Percentiles rank a stretch among this genome's conserved stretches.
phyloP scores from a whole-genome alignment of 2,329 filamentous ascomycete genomes.

The Ascocoryne sarcoides region DNA sequence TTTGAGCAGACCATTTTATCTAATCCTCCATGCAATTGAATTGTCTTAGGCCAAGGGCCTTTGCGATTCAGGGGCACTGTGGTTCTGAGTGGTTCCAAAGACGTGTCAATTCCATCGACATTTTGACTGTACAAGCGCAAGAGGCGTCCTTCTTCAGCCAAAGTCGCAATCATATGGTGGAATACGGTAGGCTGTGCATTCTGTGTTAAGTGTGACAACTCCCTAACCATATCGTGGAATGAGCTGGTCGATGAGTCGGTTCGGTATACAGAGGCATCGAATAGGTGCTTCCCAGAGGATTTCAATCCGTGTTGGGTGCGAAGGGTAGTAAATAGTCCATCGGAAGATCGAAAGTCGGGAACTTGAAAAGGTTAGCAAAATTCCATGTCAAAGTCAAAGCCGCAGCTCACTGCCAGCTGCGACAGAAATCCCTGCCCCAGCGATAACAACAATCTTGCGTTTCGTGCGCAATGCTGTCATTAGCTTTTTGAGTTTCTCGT shows the following conservation, averaged over 20 bases:
- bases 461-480: slow-evolving; percentile 72
- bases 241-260: slow-evolving; percentile 80
- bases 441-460: slow-evolving; percentile 94
- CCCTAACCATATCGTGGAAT: slow-evolving; percentile 94
- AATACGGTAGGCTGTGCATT: slow-evolving; percentile 77
- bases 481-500: slow-evolving; percentile 58
- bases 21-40: slow-evolving; percentile 89
- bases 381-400: slow-evolving; percentile 8
- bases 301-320: slow-evolving; percentile 85
- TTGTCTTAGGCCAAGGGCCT: slow-evolving; percentile 84
- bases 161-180: slow-evolving; percentile 84
- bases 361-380: slow-evolving; percentile 40
- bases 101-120: slow-evolving; percentile 88
- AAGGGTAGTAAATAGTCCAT: slow-evolving; percentile 79
- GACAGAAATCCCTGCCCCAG: slow-evolving; percentile 93
- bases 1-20: slow-evolving; percentile 97
- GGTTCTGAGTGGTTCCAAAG: slow-evolving; percentile 70
- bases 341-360: slow-evolving; percentile 89
- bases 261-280: slow-evolving; percentile 96
- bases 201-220: slow-evolving; percentile 70
- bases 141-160: slow-evolving; percentile 78
- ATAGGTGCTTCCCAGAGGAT: slow-evolving; percentile 87
- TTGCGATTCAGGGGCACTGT: slow-evolving; percentile 72
- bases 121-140: slow-evolving; percentile 94
- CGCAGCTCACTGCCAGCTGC: slow-evolving; percentile 73